phyloP scores from a whole-genome alignment of 1,284 basidiomycete species.

The Dichomitus squalens region DNA sequence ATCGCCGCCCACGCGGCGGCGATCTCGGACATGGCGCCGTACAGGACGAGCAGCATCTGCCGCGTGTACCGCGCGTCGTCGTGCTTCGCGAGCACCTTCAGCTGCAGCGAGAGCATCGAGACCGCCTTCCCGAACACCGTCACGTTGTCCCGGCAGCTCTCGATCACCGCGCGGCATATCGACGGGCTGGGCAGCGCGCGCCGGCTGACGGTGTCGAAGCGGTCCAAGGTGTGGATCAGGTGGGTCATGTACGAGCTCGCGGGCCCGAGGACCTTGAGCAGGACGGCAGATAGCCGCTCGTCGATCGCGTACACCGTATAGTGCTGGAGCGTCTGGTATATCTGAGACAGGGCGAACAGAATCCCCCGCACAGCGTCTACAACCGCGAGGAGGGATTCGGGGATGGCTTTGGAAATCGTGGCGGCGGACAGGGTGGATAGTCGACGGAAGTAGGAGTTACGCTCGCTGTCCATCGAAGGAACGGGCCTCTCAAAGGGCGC shows the following conservation, averaged over 20 bases:
- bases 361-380: slow-evolving; percentile 91
- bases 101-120: slow-evolving; percentile 80
- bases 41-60: slow-evolving; percentile 86
- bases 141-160: slow-evolving; percentile 86
- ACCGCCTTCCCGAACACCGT: slow-evolving; percentile 87
- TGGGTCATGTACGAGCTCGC: slow-evolving; percentile 83
- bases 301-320: slow-evolving; percentile 87
- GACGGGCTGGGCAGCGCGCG: slow-evolving; percentile 69
- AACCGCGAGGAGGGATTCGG: slow-evolving; percentile 72
- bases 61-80: slow-evolving; percentile 90
- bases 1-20: slow-evolving; percentile 85
- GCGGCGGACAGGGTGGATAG: slow-evolving; percentile 77
- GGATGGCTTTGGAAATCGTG: slow-evolving; percentile 70
- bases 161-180: slow-evolving; percentile 80
- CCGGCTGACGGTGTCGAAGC: slow-evolving; percentile 86
- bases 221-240: slow-evolving; percentile 88
- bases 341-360: slow-evolving; percentile 90
- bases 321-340: slow-evolving; percentile 89
- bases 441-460: slow-evolving; percentile 93
- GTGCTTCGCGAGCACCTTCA: slow-evolving; percentile 73
- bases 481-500: slow-evolving; percentile 46
- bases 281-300: slow-evolving; percentile 81
- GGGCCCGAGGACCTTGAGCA: slow-evolving; percentile 85
- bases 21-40: slow-evolving; percentile 90
- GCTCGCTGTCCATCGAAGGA: slow-evolving; percentile 74